Evolutionary conservation across 208 protist genomes (phyloP), one percentile per base, ranked within the genome.

Genomic region (Wallacemonas sp.): DNA sequence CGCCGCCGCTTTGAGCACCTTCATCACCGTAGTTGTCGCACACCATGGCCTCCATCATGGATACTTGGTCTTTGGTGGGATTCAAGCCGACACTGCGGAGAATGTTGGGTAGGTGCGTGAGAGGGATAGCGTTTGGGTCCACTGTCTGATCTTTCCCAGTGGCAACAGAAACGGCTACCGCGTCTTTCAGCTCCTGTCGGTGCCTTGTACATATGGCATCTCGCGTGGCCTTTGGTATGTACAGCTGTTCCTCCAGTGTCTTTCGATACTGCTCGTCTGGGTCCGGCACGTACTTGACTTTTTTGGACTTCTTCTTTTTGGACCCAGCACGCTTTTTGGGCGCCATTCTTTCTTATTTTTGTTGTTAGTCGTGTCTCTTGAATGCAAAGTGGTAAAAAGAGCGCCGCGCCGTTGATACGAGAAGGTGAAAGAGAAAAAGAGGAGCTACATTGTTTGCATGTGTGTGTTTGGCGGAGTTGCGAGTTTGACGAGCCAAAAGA

Each of bases 81-180:
- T 71, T 77, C 12, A 91, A 58, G 5, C 75, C 79, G 12, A 88
- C 45, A 21, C 71, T 55, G n/a, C 79, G 79, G 2, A 84, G 47
- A 46, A 91, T 80, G 30, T 66, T 36, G 0, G 77, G 84, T 1
- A 90, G 36, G 33, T 77, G 76, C n/a, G 56, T 38, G 31, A 80
- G 47, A 19, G 45, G 53, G 60, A 80, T 62, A 5, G 56, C 55
- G 17, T 44, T 24, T 27, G 19, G 30, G 30, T 44, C 46, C 0
- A 68, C 34, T 4, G 28, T 44, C 19, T 44, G 56, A 14, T 67
- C 67, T 22, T 26, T 69, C 21, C 72, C 76, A 2, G 77, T 68
- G 1, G 14, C 47, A 5, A 49, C 27, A 62, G 77, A 66, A 15
- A 30, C 39, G 39, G 67, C 62, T 26, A 66, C 54, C 3, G 33